phyloP scores from a whole-genome alignment of 257 asterid genomes.

The Ballota nigra region DNA sequence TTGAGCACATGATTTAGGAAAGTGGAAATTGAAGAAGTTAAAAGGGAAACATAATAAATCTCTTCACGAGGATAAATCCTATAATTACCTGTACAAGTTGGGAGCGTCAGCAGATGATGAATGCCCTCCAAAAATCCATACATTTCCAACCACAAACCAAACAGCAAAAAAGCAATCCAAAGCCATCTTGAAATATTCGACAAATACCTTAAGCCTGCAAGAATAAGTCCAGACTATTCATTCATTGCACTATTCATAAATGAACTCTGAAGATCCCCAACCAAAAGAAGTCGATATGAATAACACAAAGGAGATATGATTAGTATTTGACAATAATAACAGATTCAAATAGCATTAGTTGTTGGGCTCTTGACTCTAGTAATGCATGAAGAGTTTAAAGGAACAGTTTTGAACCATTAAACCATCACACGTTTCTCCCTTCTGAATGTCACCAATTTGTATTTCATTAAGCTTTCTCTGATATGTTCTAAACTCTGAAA shows the following conservation, averaged over 20 bases:
- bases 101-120: slow-evolving; percentile 82
- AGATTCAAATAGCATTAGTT: background rate
- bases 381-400: background rate
- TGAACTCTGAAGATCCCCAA: background rate
- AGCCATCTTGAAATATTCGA: slow-evolving; percentile 88
- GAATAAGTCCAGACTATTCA: slow-evolving; percentile 26
- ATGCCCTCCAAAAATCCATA: slow-evolving; percentile 95
- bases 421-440: background rate
- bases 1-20: background rate
- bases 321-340: background rate
- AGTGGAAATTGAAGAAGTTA: background rate
- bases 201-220: slow-evolving; percentile 71
- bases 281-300: slow-evolving; percentile 5
- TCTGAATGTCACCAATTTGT: background rate
- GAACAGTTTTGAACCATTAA: background rate
- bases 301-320: background rate
- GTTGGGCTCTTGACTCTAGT: background rate
- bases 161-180: slow-evolving; percentile 98
- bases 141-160: slow-evolving; percentile 98
- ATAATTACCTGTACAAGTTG: slow-evolving; percentile 75
- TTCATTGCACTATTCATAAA: background rate
- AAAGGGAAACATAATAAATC: background rate
- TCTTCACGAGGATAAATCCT: background rate
- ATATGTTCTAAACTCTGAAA: background rate
- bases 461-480: slow-evolving; percentile 5